Base-by-base conservation (phyloP, 345 rosid species). In the Pistacia atlantica region DNA sequence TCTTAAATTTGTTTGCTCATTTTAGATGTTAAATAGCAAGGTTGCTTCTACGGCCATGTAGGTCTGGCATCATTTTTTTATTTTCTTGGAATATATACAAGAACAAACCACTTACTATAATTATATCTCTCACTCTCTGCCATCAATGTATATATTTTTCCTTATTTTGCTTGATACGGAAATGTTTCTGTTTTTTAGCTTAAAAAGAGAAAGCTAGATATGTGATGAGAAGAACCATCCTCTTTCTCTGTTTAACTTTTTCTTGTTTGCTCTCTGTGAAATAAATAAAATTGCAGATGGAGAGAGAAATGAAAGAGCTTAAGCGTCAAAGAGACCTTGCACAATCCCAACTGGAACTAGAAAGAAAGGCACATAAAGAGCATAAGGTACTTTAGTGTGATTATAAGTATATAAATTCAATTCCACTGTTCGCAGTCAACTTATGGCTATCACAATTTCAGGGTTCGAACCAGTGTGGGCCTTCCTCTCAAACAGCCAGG, bases 321-420 rank as follows among this genome's bases (percentile, higher is more conserved):
- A 95, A 95, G 85, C 95, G 96, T 65, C 92, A 95, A 79, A 95
- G 98, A 87, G 98, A 95, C 86, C 83, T 84, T 78, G 97, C 94
- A 71, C 86, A 95, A 75, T 87, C 94, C 65, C 90, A 88, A 67
- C 94, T 90, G 81, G 94, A 90, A 77, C 83, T 76, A 69, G 93
- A 93, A 90, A 90, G 90, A 85, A 93, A 85, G 79, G 82, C 84
- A 54, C 79, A 81, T 68, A 91, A 89, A 83, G 95, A 91, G 80
- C 88, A 52, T 51, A 95, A 91, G 97, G 99, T 95, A 84, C 67
- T 55, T 5, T 59, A 46, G 31, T 37, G 60, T 52, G 71, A 69
- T 57, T 42, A 0, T n/a, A 38, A 25, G 14, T 28, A 54, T 80
- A 55, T 31, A 16, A 56, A 22, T 72, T 16, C 37, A 35, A 5